Evolutionary conservation across 2,329 filamentous ascomycete species (phyloP).

Genomic region (Aspergillus vadensis): DNA sequence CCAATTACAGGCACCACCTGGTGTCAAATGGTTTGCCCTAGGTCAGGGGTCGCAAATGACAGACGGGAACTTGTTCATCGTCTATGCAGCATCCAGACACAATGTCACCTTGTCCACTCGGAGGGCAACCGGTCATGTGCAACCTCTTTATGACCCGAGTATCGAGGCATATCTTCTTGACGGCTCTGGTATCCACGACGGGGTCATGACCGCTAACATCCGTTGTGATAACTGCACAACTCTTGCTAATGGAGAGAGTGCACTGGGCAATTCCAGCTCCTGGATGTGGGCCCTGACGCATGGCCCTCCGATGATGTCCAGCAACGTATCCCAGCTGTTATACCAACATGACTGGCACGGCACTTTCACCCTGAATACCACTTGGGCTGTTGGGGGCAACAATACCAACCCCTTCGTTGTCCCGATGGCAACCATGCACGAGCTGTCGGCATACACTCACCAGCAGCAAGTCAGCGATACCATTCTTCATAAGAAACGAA

Average conservation of each 20-base stretch:
- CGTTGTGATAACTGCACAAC: constrained; percentile 36
- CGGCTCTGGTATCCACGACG: constrained; percentile 58
- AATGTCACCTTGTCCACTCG: constrained; percentile 66
- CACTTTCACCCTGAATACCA: constrained; percentile 51
- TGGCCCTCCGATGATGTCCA: constrained; percentile 52
- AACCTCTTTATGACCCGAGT: constrained; percentile 51
- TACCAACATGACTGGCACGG: constrained; percentile 48
- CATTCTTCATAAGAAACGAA: constrained; percentile 22
- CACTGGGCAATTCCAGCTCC: constrained; percentile 22
- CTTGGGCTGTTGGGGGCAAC: constrained; percentile 53
- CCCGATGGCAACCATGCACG: constrained; percentile 3
- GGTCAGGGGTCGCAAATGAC: constrained; percentile 60
- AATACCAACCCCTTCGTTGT: constrained; percentile 35
- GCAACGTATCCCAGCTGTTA: constrained; percentile 48
- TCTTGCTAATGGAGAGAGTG: constrained; percentile 20
- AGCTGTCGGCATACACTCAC: constrained; percentile 12
- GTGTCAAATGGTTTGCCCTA: constrained; percentile 57
- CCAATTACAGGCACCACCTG: constrained; percentile 54
- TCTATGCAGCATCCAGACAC: constrained; percentile 57
- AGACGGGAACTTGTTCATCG: constrained; percentile 62
- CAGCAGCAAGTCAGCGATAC: constrained; percentile 21
- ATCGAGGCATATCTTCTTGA: constrained; percentile 56
- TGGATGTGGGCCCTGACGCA: constrained; percentile 35
- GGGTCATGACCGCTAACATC: constrained; percentile 63
- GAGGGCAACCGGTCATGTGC: constrained; percentile 48